Percentiles rank a stretch among this genome's conserved stretches.
These are phyloP conservation scores for Boletus reticulatus DNA, from an alignment of 768 basidiomycete genomes.

Conservation along the genomic window DNA sequence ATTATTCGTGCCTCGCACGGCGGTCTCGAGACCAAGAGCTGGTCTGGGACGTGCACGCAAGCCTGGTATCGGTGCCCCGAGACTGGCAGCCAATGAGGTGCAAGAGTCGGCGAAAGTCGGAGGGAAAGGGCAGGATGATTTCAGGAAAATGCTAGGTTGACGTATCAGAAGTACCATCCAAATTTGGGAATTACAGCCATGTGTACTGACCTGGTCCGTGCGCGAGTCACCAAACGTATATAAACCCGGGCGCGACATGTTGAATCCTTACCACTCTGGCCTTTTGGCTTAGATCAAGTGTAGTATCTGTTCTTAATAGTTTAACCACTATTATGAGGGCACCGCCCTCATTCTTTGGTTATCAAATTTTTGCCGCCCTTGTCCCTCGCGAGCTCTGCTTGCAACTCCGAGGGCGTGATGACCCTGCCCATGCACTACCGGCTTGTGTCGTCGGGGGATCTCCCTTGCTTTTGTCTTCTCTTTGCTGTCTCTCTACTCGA, in stretches of 20 bases:
- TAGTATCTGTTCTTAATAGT: constrained; percentile 74
- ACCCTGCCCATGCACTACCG: constrained; percentile 39
- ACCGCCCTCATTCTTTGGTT: constrained; percentile 54
- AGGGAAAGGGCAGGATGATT: constrained; percentile 67
- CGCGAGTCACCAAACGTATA: neutral
- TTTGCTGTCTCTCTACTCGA: constrained; percentile 1
- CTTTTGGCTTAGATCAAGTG: constrained; percentile 77
- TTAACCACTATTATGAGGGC: constrained; percentile 57
- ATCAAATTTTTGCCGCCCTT: constrained; percentile 39
- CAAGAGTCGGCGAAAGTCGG: constrained; percentile 9
- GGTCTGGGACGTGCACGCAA: constrained; percentile 62
- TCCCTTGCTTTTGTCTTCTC: constrained; percentile 10
- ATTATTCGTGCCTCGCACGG: constrained; percentile 66
- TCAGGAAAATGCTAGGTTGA: constrained; percentile 70
- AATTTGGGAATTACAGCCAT: neutral
- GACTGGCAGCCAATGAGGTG: constrained; percentile 8
- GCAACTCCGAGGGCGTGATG: constrained; percentile 40
- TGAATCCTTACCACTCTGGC: constrained; percentile 34
- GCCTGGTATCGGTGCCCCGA: constrained; percentile 23
- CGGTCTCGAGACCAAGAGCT: constrained; percentile 65
- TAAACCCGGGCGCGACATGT: constrained; percentile 1
- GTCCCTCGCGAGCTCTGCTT: constrained; percentile 38
- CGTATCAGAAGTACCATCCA: neutral
- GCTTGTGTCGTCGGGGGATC: constrained; percentile 67
- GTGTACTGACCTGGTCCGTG: constrained; percentile 8